Percentiles rank a stretch among this genome's conserved stretches.
phyloP scores from a whole-genome alignment of 106 monocot genomes.

The Dactylorhiza incarnata region DNA sequence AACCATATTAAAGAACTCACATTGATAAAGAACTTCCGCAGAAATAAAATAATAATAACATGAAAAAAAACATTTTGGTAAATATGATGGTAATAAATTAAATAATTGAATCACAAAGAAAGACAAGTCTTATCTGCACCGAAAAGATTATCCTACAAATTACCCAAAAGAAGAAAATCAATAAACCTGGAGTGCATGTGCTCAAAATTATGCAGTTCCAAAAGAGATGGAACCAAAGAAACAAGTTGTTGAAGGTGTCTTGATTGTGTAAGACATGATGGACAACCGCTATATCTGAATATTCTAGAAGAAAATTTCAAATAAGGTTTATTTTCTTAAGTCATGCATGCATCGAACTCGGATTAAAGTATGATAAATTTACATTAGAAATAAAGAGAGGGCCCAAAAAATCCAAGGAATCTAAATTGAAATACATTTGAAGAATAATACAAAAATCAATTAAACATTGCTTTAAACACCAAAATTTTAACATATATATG shows the following conservation, averaged over 20 bases:
- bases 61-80: not conserved
- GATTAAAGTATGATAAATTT: not conserved
- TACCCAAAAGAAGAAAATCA: not conserved
- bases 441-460: not conserved
- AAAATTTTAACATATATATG: not conserved
- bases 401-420: not conserved
- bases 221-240: not conserved
- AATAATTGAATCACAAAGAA: too few species aligned
- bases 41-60: not conserved
- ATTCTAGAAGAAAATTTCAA: not conserved
- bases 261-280: not conserved
- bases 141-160: not conserved
- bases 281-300: not conserved
- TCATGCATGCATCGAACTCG: not conserved
- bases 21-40: not conserved
- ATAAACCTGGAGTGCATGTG: not conserved
- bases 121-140: too few species aligned
- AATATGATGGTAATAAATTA: not conserved
- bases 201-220: not conserved
- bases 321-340: not conserved
- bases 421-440: not conserved
- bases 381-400: not conserved
- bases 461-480: not conserved
- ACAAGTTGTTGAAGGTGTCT: not conserved
- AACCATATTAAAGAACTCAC: not conserved